Conservation (phyloP, 768 basidiomycete species). For the Crepidotus variabilis region DNA sequence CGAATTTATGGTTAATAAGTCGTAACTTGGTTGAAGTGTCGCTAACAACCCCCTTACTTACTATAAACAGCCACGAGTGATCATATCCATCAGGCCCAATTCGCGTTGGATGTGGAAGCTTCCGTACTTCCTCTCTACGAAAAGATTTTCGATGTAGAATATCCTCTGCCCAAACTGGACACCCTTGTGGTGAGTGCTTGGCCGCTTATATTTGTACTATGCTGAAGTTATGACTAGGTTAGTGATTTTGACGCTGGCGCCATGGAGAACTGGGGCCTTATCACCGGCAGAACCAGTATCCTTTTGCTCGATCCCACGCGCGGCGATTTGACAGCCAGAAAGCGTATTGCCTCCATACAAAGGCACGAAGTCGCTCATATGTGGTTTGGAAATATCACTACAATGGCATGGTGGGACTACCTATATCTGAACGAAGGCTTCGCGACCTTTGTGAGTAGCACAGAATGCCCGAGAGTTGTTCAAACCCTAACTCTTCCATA, state of each 20-base stretch:
- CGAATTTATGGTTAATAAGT: slow-evolving; percentile 70
- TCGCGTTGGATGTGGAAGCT: slow-evolving; percentile 84
- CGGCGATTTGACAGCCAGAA: slow-evolving; percentile 69
- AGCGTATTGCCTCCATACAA: slow-evolving; percentile 72
- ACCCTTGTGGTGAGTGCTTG: slow-evolving; percentile 66
- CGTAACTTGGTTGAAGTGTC: too few relatives aligned
- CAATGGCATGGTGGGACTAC: slow-evolving; percentile 92
- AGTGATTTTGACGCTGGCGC: slow-evolving; percentile 88
- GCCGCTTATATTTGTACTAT: not conserved
- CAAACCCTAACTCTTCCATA: not conserved
- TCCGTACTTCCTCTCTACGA: slow-evolving; percentile 85
- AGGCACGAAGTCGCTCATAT: slow-evolving; percentile 87
- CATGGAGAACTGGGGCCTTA: slow-evolving; percentile 96
- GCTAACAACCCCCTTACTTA: too few relatives aligned
- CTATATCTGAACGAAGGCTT: slow-evolving; percentile 87
- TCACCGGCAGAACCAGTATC: slow-evolving; percentile 82
- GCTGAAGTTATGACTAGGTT: slow-evolving; percentile 34
- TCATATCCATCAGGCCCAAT: slow-evolving; percentile 77
- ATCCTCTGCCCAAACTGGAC: slow-evolving; percentile 85
- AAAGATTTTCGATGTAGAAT: slow-evolving; percentile 86
- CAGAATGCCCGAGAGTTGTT: slow-evolving; percentile 15
- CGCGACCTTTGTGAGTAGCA: slow-evolving; percentile 60
- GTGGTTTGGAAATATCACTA: slow-evolving; percentile 93
- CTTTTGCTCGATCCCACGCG: slow-evolving; percentile 79
- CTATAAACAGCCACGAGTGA: slow-evolving; percentile 64